phyloP scores from a whole-genome alignment of 805 yeast genomes.

The Wickerhamomyces canadensis region DNA sequence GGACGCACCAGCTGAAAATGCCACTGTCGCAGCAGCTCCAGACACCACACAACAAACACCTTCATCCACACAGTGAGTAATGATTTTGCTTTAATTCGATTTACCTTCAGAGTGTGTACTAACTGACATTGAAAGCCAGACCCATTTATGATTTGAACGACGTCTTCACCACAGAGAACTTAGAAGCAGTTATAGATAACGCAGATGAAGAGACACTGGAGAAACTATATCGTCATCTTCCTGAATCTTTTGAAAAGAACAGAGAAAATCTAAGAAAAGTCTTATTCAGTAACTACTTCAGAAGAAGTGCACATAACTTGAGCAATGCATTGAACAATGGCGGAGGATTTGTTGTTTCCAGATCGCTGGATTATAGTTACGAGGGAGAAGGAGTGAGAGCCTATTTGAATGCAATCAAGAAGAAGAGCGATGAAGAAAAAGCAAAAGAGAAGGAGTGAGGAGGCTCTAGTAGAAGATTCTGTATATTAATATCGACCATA shows the following conservation, averaged over 20 bases:
- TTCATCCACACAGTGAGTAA: constrained; percentile 3
- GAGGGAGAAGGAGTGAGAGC: constrained; percentile 51
- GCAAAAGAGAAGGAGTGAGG: neutral
- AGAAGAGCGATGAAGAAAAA: constrained; percentile 11
- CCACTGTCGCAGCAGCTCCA: neutral
- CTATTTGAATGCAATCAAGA: constrained; percentile 39
- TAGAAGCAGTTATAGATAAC: constrained; percentile 8
- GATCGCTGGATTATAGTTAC: constrained; percentile 43
- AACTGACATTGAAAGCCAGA: constrained; percentile 11
- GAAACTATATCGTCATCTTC: constrained; percentile 34
- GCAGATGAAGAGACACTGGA: constrained; percentile 30
- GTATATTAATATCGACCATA: neutral
- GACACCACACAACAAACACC: neutral
- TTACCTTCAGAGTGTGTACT: too few relatives aligned
- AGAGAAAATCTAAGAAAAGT: constrained; percentile 36
- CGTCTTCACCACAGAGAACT: constrained; percentile 11
- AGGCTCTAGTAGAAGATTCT: neutral
- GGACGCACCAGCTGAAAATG: neutral
- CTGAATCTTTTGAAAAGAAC: constrained; percentile 33
- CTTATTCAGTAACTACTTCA: constrained; percentile 44
- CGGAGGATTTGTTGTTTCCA: constrained; percentile 44
- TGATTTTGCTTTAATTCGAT: neutral
- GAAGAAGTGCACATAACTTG: constrained; percentile 36
- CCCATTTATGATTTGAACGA: constrained; percentile 16
- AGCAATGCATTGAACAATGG: constrained; percentile 39